A percentile compares a stretch with the other conserved stretches of the same genome.
phyloP scores from a whole-genome alignment of 2,329 filamentous ascomycete genomes.

The Fusarium hainanense region DNA sequence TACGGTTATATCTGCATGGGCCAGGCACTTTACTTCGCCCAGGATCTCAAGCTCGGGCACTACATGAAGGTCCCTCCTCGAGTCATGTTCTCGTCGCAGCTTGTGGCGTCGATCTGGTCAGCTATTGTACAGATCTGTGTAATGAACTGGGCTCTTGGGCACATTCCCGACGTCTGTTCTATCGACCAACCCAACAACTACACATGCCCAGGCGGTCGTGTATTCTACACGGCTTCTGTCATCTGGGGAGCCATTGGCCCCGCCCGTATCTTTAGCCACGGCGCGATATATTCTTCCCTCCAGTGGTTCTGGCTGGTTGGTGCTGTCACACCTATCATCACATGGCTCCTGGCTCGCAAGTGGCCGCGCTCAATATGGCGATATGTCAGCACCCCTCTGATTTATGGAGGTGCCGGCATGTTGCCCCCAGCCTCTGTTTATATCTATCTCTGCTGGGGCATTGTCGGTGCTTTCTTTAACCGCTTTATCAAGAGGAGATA shows the following conservation, averaged over 20 bases:
- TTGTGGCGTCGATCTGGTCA: conserved; percentile 69
- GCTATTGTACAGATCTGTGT: conserved; percentile 72
- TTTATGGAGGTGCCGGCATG: conserved; percentile 72
- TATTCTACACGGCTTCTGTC: conserved; percentile 75
- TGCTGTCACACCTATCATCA: conserved; percentile 68
- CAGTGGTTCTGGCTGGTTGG: conserved; percentile 80
- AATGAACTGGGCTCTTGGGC: conserved; percentile 72
- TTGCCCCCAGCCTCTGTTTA: conserved; percentile 77
- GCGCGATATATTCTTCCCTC: conserved; percentile 70
- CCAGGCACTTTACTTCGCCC: conserved; percentile 72
- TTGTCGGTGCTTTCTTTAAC: conserved; percentile 76
- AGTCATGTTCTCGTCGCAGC: conserved; percentile 70
- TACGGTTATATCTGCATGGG: conserved; percentile 77
- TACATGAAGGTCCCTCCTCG: conserved; percentile 75
- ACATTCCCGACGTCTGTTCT: conserved; percentile 71
- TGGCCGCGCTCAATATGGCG: conserved; percentile 71
- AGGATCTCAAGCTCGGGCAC: conserved; percentile 75
- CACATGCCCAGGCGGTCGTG: conserved; percentile 64
- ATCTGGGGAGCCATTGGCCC: conserved; percentile 82
- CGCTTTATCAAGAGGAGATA: conserved; percentile 72
- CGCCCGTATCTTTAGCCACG: conserved; percentile 72
- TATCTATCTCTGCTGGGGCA: conserved; percentile 77
- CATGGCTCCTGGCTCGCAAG: conserved; percentile 70
- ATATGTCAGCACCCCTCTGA: conserved; percentile 74
- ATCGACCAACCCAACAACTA: conserved; percentile 65